Evolutionary conservation across 495 filamentous ascomycete genomes (phyloP), one percentile per base, ranked within the genome.

Genomic region (Penicillium cosmopolitanum): DNA sequence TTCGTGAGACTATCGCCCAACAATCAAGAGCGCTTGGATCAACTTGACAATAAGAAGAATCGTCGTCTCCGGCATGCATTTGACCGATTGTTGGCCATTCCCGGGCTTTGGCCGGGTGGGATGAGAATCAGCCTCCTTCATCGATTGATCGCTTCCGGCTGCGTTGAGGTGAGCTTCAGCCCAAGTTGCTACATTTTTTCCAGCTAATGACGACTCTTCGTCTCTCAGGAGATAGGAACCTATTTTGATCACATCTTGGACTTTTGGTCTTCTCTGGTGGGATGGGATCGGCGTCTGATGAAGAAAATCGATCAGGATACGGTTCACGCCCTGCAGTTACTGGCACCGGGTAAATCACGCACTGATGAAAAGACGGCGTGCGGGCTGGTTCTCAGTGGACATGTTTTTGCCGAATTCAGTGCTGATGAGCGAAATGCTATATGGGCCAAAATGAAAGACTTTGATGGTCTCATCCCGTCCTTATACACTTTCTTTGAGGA

Each of bases 401-500:
- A 40, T 13, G 66, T 56, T 16, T 72, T 77, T 46, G 33, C 53
- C 5, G 54, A 59, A 19, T 77, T 76, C 38, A 58, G 36, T 25
- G 50, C 69, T 2, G 23, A 58, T 35, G 63, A 74, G 50, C 47
- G 66, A 46, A 40, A 47, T n/a, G 33, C 6, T 7, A 74, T 77
- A 44, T 68, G 35, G 63, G 33, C 18, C 55, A 12, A 23, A 10
- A 55, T 69, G 28, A 15, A 65, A 15, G 51, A 58, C 11, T 60
- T 53, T 50, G 42, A 74, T 31, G 23, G 66, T 2, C 55, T 77
- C 10, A 62, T 77, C 16, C 67, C 59, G 23, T 74, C 64, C 50
- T 55, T 75, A 9, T 68, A 71, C 51, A 74, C 66, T 25, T 74
- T 77, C 60, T 78, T 77, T 36, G 23, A 72, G 46, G 72, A 77